Base-by-base conservation (phyloP, 345 rosid species). In the Hibiscus mutabilis region DNA sequence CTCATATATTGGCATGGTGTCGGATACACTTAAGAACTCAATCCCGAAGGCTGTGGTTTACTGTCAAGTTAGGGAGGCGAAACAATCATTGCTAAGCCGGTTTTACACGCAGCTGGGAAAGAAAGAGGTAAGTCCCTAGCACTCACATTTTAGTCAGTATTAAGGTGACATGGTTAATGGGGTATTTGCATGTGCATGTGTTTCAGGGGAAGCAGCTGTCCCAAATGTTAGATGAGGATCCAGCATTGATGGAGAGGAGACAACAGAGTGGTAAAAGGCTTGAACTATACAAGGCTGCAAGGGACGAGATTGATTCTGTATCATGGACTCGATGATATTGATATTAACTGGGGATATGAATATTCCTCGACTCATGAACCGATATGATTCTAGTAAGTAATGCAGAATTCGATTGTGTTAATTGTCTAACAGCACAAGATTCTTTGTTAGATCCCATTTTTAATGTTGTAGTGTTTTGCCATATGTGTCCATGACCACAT, bases 291-390 rank as follows among this genome's bases (percentile, higher is more conserved):
- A 89, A 87, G 84, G 80, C 87, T 19, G 90, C 89, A 0, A 83
- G 95, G 78, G 95, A 89, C 68, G 95, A 89, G 80, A 79, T 89
- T 5, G 95, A 89, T 78, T 87, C 91, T 2, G 91, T 73, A 57
- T 86, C 82, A 33, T 75, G 80, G 80, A 82, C 64, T 1, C 68
- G 84, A 69, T 75, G 79, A 77, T 29, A 13, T 15, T 75, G 79
- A 77, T 29, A n/a, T 15, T 33, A 13, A 22, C 6, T 6, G 2
- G 0, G 33, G 33, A 58, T 3, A 59, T 22, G 21, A 49, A 60
- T 11, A 19, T 14, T 14, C 53, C 37, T 31, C 22, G 13, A 1
- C 25, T 60, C 19, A 0, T 18, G 15, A 18, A 18, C 53, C n/a
- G 19, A 4, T 49, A 15, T 49, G 58, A 18, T 55, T 7, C 22